Evolutionary conservation across 176 grass and related monocot species (phyloP), one percentile per base, ranked within the genome.

Genomic region (Oryza meyeriana): DNA sequence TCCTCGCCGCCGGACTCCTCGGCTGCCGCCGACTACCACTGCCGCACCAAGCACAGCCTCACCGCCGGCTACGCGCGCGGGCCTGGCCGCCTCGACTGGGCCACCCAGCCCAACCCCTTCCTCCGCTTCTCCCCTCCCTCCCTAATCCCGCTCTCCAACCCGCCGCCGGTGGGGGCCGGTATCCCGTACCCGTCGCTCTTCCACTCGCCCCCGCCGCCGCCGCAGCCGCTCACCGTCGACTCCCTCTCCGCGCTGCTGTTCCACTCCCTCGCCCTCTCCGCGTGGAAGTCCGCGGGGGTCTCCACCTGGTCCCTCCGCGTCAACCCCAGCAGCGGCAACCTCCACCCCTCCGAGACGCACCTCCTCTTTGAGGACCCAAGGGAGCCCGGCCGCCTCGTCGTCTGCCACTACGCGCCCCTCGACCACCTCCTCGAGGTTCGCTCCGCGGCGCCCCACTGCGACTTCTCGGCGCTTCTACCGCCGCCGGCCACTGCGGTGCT

Each of bases 271-370:
- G 89, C 95, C 20, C 95, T 94, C 41, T 98, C 95, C 8, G 95
- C 95, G 27, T 94, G 95, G 95, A 98, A 98, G 89, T 89, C 95
- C 75, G 74, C 84, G 22, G 86, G 88, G 29, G 25, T 57, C 78
- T 94, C 95, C 63, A 93, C 90, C 18, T 98, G 92, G 95, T 94
- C 95, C 29, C 90, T 98, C 65, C 92, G 90, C 58, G 95, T 98
- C 5, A 98, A 98, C 81, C 95, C 95, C 27, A 94, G 92, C 74
- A 98, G 95, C 66, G 92, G 95, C 78, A 98, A 98, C 79, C 90
- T 98, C 66, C 95, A 98, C 84, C 95, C 95, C 34, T 94, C 95
- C 59, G 95, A 98, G 75, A 87, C 81, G 29, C 86, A 98, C 86
- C n/a, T 98, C 79, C 55, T 94, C 66, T 85, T 85, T 79, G 66